Conservation (phyloP, 345 rosid genomes). For the Hibiscus tridactylites region DNA sequence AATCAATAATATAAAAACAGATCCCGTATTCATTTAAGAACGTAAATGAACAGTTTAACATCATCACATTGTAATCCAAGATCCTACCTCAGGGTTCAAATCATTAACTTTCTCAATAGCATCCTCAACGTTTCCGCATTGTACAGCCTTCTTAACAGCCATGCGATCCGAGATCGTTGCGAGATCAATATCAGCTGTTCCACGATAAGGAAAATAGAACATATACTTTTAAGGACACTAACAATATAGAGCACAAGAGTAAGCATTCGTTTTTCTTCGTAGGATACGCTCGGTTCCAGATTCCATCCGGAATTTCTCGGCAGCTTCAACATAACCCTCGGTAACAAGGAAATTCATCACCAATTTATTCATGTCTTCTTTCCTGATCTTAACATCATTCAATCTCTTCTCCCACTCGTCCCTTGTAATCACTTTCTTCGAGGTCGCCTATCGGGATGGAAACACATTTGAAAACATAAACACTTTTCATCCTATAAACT, state of each 20-base stretch:
- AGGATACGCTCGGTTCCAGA: constrained; percentile 97
- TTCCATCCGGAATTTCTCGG: constrained; percentile 79
- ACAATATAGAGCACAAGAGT: neutral
- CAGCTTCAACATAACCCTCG: constrained; percentile 94
- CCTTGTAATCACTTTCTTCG: constrained; percentile 65
- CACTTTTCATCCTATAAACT: neutral
- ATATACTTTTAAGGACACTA: constrained; percentile 1
- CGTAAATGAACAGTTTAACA: neutral
- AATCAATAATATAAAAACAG: neutral
- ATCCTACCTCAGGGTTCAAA: constrained; percentile 4
- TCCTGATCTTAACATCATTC: constrained; percentile 71
- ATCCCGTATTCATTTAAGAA: neutral
- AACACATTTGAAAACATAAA: constrained; percentile 3
- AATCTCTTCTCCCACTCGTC: constrained; percentile 96
- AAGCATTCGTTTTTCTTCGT: neutral
- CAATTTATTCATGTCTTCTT: constrained; percentile 92
- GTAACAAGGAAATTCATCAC: constrained; percentile 98
- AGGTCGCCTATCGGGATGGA: constrained; percentile 34
- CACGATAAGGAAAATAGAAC: constrained; percentile 36
- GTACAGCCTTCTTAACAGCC: constrained; percentile 98
- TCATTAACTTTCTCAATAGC: constrained; percentile 55
- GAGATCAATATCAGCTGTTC: constrained; percentile 91
- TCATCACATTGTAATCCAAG: neutral
- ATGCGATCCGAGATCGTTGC: constrained; percentile 83
- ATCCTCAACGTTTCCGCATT: constrained; percentile 90